phyloP scores from a whole-genome alignment of 73 alveolate genomes.

The Paramecium pentaurelia region DNA sequence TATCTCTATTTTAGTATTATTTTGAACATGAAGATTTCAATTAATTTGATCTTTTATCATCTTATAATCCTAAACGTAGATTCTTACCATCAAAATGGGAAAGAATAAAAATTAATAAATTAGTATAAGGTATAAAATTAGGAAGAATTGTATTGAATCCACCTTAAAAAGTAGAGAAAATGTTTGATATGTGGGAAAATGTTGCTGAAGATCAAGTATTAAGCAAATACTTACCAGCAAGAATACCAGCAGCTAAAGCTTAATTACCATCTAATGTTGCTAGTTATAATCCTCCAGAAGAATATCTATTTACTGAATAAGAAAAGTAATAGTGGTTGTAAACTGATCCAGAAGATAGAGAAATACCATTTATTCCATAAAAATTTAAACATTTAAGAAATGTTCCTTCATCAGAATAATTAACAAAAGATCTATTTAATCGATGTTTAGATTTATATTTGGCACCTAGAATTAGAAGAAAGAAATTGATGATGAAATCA shows the following conservation, averaged over 20 bases:
- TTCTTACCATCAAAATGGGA: constrained; percentile 92
- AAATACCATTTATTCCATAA: constrained; percentile 72
- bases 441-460: constrained; percentile 95
- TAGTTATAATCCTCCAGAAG: constrained; percentile 94
- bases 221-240: constrained; percentile 69
- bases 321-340: constrained; percentile 79
- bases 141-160: constrained; percentile 87
- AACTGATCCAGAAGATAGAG: constrained; percentile 80
- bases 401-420: constrained; percentile 89
- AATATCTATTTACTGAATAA: constrained; percentile 79
- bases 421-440: constrained; percentile 91
- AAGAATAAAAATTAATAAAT: constrained; percentile 83
- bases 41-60: constrained; percentile 76
- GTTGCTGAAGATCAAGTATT: constrained; percentile 72
- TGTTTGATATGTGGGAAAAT: constrained; percentile 80
- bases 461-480: constrained; percentile 92
- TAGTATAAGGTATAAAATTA: constrained; percentile 86
- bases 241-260: constrained; percentile 92
- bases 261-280: constrained; percentile 92
- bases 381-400: constrained; percentile 85
- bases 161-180: constrained; percentile 69
- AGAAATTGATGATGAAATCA: constrained; percentile 90
- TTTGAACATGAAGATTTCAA: constrained; percentile 81
- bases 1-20: constrained; percentile 40
- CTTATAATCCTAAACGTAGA: constrained; percentile 87